phyloP scores from a whole-genome alignment of 1,284 basidiomycete genomes.

The Uromyces viciae-fabae region DNA sequence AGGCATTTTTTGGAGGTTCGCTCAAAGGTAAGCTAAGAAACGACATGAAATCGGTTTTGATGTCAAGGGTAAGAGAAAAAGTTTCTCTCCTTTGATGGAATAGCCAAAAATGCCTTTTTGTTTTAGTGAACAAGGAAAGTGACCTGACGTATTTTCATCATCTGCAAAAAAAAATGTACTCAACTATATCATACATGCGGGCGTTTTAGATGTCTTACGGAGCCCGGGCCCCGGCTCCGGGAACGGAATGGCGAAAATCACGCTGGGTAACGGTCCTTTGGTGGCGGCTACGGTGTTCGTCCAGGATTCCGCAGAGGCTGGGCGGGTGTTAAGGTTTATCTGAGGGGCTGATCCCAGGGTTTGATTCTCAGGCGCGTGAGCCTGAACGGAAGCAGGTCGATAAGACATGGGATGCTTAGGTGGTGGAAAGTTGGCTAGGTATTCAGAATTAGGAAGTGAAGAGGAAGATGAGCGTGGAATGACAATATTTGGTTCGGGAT shows the following conservation, averaged over 20 bases:
- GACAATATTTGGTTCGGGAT: no score
- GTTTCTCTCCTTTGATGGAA: no score
- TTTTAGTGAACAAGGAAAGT: no score
- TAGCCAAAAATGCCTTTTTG: no score
- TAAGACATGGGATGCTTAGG: conserved; percentile 10
- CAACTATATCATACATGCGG: conserved; percentile 38
- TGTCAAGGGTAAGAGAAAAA: background rate
- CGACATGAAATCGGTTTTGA: no score
- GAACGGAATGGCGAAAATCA: conserved; percentile 35
- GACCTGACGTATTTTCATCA: no score
- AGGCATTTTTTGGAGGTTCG: no score
- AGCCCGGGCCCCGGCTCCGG: conserved; percentile 20
- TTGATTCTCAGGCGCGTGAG: background rate
- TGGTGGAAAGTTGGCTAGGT: conserved; percentile 6
- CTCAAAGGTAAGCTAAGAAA: no score
- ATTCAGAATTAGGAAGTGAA: conserved; percentile 17
- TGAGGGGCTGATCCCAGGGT: background rate
- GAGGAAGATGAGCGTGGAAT: background rate
- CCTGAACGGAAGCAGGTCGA: background rate
- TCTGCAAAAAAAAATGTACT: background rate
- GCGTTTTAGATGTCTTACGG: conserved; percentile 33
- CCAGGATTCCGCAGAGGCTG: background rate
- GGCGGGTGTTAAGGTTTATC: background rate
- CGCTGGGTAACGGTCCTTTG: conserved; percentile 20
- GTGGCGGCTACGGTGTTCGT: conserved; percentile 21